Conservation (phyloP, 139 green algal species). For the Pleodorina starrii region DNA sequence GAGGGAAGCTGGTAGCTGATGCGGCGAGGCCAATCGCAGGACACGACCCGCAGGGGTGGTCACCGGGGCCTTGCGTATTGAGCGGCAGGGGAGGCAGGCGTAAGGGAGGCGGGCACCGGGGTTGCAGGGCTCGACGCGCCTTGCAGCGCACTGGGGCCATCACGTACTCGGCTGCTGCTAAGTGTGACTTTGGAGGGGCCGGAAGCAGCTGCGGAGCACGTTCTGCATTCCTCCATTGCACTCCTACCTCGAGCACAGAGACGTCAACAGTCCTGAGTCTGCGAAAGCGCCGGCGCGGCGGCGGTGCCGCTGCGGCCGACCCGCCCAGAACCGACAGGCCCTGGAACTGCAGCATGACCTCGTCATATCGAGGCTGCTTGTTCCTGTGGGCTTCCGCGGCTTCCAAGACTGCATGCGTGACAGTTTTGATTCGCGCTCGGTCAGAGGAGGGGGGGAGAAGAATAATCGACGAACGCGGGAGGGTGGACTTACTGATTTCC, state of each 20-base stretch:
- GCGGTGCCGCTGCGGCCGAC: not conserved
- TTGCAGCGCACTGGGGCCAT: no score
- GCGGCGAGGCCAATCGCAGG: no score
- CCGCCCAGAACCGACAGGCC: not conserved
- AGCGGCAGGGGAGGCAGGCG: no score
- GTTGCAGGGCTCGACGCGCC: no score
- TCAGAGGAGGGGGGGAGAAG: not conserved
- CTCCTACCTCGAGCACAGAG: not conserved
- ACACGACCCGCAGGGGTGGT: no score
- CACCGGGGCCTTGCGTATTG: no score
- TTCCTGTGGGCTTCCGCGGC: not conserved
- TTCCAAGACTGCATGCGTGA: constrained; percentile 34
- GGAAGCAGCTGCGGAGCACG: no score
- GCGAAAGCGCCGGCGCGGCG: not conserved
- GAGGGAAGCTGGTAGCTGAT: no score
- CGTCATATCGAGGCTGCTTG: constrained; percentile 34
- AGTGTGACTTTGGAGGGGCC: no score
- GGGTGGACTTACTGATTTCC: constrained; percentile 16
- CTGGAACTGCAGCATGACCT: constrained; percentile 24
- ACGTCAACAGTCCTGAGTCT: constrained; percentile 3
- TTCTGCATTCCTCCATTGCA: no score
- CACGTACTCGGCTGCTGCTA: no score
- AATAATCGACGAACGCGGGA: not conserved
- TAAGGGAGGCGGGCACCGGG: no score
- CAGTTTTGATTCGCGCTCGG: not conserved